Evolutionary conservation across 75 land plant species (phyloP), one percentile per base, ranked within the genome.

Genomic region (Pseudotsuga menziesii): DNA sequence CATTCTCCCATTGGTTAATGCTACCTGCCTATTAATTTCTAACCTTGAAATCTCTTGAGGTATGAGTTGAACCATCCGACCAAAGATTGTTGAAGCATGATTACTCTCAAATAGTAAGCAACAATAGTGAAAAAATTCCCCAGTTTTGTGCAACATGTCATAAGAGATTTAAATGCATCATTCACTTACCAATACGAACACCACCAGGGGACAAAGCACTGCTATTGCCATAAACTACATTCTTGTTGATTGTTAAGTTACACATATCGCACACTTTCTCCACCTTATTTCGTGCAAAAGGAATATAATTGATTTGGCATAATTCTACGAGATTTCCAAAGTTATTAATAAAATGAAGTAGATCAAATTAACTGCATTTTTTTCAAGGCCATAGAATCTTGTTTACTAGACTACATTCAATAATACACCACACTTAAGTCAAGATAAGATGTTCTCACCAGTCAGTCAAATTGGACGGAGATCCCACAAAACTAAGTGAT

Each of bases 141-240:
- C 0, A 44, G 6, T 44, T 44, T 44, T 44, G 41, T 35, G 48
- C 48, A 44, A 5, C 48, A 5, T 44, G 48, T 44, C 48, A 5
- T 44, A 5, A 44, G 6, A 44, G 6, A 44, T 44, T 44, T 44
- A 44, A 5, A 44, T 44, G 48, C 7, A 44, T 0, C 15, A 35
- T 4, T 19, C 44, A 39, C 83, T 81, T 79, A 89, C 94, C 89
- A 82, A 91, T 83, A 27, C 91, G 81, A 19, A 89, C 91, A 54
- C 94, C 94, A 76, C 94, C 91, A 77, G 89, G 89, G 57, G 94
- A 80, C 83, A 91, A 80, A 39, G 91, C 94, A 83, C 91, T 91
- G 81, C 89, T 91, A 77, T 91, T 91, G 44, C 94, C 94, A 80
- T 86, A 91, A 55, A 91, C 91, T 64, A 91, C 91, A 83, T 91